Percentiles rank a stretch among this genome's conserved stretches.
Evolutionary conservation across 164 flowering plant genomes (phyloP).

Genomic region (Kingdonia uniflora): DNA sequence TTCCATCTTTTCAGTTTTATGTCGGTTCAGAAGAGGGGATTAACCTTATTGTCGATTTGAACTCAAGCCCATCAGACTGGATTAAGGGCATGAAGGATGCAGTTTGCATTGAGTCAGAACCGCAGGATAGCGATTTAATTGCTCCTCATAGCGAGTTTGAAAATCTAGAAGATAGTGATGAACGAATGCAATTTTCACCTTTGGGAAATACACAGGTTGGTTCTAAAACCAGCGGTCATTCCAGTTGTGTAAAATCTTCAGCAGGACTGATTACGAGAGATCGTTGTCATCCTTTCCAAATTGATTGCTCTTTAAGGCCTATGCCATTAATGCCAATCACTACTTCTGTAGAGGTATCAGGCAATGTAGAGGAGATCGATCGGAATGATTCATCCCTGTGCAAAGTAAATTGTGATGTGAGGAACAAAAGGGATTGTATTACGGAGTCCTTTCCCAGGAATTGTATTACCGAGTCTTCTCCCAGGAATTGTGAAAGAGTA

Average conservation of each 20-base stretch:
- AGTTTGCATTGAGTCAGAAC: conserved; percentile 20
- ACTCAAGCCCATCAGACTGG: conserved; percentile 42
- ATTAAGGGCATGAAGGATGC: conserved; percentile 25
- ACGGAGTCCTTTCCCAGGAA: background rate
- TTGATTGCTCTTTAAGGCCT: conserved; percentile 9
- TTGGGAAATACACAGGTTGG: conserved; percentile 6
- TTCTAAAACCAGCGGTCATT: conserved; percentile 6
- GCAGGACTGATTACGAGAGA: background rate
- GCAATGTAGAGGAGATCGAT: too few relatives aligned
- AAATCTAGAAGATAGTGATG: conserved; percentile 13
- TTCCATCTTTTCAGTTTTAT: conserved; percentile 35
- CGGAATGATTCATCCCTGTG: conserved; percentile 3
- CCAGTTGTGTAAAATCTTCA: background rate
- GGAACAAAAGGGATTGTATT: conserved; percentile 9
- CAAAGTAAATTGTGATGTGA: background rate
- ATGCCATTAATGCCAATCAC: conserved; percentile 6
- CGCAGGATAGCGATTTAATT: conserved; percentile 9
- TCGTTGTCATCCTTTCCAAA: conserved; percentile 7
- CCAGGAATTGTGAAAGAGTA: background rate
- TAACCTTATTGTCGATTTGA: conserved; percentile 44
- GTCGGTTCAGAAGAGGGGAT: conserved; percentile 52
- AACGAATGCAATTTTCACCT: conserved; percentile 12
- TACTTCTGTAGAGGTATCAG: conserved; percentile 6
- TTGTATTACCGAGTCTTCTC: conserved; percentile 4
- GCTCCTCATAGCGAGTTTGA: conserved; percentile 24